Conservation (phyloP, 306 rosid genomes). For the Lagenaria siceraria region DNA sequence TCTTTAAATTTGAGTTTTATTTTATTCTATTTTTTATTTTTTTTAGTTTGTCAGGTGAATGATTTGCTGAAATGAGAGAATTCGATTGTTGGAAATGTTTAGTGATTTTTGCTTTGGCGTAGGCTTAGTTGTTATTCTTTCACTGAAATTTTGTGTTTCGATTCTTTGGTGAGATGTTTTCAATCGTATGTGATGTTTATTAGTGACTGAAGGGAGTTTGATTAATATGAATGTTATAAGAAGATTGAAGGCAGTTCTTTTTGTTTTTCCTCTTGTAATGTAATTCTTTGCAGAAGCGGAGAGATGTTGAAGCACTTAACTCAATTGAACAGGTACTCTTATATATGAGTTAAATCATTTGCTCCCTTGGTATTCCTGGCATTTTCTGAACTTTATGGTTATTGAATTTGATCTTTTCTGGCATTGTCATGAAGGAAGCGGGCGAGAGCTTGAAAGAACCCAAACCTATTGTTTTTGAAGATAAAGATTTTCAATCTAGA, state of each 20-base stretch:
- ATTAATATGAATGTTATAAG: constrained; percentile 1
- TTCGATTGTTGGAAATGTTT: neutral
- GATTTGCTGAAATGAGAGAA: neutral
- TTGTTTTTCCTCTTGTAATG: constrained; percentile 13
- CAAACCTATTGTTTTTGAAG: constrained; percentile 57
- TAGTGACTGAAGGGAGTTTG: constrained; percentile 10
- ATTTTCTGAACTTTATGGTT: neutral
- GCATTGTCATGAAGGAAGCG: constrained; percentile 34
- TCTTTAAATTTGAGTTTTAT: constrained; percentile 1
- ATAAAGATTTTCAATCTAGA: constrained; percentile 20
- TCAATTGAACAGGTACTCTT: constrained; percentile 62
- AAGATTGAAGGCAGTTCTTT: constrained; percentile 18
- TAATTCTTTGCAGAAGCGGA: constrained; percentile 46
- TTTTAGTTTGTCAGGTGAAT: constrained; percentile 14
- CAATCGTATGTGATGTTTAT: neutral
- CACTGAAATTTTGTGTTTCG: neutral
- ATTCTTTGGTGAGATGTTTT: neutral
- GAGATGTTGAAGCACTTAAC: constrained; percentile 41
- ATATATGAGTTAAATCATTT: neutral
- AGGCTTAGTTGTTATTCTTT: neutral
- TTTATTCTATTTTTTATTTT: neutral
- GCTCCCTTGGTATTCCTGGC: neutral
- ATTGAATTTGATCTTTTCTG: neutral
- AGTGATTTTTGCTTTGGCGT: neutral
- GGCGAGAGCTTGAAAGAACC: constrained; percentile 67